A percentile compares a stretch with the other conserved stretches of the same genome.
Evolutionary conservation across 148 eudicot species (phyloP).

Genomic region (Pouteria glomerata): DNA sequence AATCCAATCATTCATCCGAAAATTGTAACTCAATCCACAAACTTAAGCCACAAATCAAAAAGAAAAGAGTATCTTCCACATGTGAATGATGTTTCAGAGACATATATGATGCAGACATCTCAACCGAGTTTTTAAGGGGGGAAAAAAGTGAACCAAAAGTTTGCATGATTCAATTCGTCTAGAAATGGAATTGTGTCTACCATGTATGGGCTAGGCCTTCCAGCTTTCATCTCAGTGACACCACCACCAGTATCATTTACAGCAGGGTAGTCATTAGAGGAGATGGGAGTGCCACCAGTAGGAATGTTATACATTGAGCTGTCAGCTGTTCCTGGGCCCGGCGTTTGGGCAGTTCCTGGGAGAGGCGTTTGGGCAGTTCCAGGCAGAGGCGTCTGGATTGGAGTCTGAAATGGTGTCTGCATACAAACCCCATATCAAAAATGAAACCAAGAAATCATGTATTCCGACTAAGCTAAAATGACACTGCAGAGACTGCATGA

Average conservation of each 20-base stretch:
- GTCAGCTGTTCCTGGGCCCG: slow-evolving; percentile 41
- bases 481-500: background rate
- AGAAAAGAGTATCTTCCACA: background rate
- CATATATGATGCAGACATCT: background rate
- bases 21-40: background rate
- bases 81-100: background rate
- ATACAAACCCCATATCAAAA: slow-evolving; percentile 3
- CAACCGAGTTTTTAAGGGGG: background rate
- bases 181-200: slow-evolving; percentile 25
- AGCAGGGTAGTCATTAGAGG: slow-evolving; percentile 63
- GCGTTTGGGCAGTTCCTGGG: slow-evolving; percentile 66
- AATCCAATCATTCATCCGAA: background rate
- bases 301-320: slow-evolving; percentile 76
- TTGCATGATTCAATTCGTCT: background rate
- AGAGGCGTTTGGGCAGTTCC: slow-evolving; percentile 65
- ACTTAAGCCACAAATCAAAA: background rate
- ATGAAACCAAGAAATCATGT: background rate
- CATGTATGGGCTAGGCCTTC: slow-evolving; percentile 84
- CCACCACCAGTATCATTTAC: slow-evolving; percentile 33
- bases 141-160: background rate
- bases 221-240: slow-evolving; percentile 44
- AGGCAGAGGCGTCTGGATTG: slow-evolving; percentile 47
- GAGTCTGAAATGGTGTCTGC: slow-evolving; percentile 85
- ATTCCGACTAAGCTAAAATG: background rate
- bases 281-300: slow-evolving; percentile 62